phyloP scores from a whole-genome alignment of 2,329 filamentous ascomycete species.

The Stromatinia cepivora region DNA sequence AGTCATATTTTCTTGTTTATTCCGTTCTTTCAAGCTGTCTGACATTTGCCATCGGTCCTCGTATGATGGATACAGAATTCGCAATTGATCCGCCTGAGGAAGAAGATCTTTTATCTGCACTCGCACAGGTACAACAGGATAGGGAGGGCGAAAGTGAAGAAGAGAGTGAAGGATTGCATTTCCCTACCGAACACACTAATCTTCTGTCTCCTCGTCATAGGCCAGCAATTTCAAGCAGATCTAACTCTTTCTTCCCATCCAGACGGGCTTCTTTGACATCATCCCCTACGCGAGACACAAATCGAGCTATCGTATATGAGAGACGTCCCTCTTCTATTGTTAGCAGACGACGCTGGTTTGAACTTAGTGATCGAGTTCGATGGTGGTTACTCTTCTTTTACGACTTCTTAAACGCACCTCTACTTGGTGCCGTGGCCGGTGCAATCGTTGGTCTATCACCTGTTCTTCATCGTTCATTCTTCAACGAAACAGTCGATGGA shows the following conservation, averaged over 20 bases:
- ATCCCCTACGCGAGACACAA: conserved; percentile 14
- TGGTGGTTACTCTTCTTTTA: conserved; percentile 44
- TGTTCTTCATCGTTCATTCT: conserved; percentile 61
- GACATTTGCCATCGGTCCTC: conserved; percentile 63
- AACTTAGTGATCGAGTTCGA: conserved; percentile 35
- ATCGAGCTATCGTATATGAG: conserved; percentile 24
- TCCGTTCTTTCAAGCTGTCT: conserved; percentile 63
- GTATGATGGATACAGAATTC: conserved; percentile 52
- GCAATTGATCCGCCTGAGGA: conserved; percentile 41
- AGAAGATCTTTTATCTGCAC: conserved; percentile 18
- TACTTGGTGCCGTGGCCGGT: conserved; percentile 61
- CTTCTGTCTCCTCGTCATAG: conserved; percentile 46
- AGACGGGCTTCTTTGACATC: conserved; percentile 23
- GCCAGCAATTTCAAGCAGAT: conserved; percentile 10
- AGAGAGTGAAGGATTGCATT: conserved; percentile 31
- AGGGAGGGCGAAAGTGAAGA: conserved; percentile 16
- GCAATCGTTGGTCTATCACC: conserved; percentile 60
- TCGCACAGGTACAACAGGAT: conserved; percentile 33
- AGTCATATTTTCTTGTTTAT: conserved; percentile 66
- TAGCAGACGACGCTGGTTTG: conserved; percentile 35
- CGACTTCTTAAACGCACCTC: conserved; percentile 60
- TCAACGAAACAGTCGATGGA: conserved; percentile 56
- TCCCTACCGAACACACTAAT: conserved; percentile 47
- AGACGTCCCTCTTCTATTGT: conserved; percentile 38
- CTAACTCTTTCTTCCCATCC: conserved; percentile 41